Evolutionary conservation across 2,329 filamentous ascomycete species (phyloP).

Genomic region (Curvularia spicifera): DNA sequence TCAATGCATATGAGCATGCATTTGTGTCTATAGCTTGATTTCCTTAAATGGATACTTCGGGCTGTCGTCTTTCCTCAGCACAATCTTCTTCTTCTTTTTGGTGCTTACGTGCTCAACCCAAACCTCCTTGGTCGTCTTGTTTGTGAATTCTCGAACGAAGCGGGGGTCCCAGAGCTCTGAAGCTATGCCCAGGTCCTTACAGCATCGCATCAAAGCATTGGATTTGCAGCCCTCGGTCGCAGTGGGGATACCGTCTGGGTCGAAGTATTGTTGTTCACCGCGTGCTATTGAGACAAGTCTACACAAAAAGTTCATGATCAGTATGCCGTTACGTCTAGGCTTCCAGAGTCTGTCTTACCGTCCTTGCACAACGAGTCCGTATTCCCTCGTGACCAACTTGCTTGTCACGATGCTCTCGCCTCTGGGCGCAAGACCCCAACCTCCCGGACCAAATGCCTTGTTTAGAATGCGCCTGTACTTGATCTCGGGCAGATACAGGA

Average conservation of each 20-base stretch:
- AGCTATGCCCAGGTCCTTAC: constrained; percentile 94
- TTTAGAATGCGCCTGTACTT: constrained; percentile 95
- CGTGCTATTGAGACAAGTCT: constrained; percentile 92
- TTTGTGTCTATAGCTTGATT: constrained; percentile 34
- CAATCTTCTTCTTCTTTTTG: constrained; percentile 90
- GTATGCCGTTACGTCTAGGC: neutral
- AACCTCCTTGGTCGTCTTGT: constrained; percentile 73
- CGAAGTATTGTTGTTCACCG: constrained; percentile 94
- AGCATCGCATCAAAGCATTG: constrained; percentile 96
- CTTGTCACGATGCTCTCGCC: constrained; percentile 85
- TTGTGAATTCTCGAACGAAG: constrained; percentile 84
- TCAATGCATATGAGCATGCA: too few relatives aligned
- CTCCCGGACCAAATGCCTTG: constrained; percentile 88
- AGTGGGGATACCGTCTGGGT: constrained; percentile 85
- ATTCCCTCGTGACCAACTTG: constrained; percentile 84
- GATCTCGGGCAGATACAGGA: constrained; percentile 96
- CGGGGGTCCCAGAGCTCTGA: constrained; percentile 96
- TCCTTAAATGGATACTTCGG: constrained; percentile 70
- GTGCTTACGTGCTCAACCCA: constrained; percentile 88
- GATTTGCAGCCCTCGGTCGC: constrained; percentile 97
- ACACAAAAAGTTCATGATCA: neutral
- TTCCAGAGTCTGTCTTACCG: constrained; percentile 64
- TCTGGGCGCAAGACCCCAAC: constrained; percentile 90
- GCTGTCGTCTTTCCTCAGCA: constrained; percentile 81
- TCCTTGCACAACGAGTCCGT: constrained; percentile 86